Percentiles rank a stretch among this genome's conserved stretches.
Conservation (phyloP, 305 asterid species). For the Fraxinus latifolia region DNA sequence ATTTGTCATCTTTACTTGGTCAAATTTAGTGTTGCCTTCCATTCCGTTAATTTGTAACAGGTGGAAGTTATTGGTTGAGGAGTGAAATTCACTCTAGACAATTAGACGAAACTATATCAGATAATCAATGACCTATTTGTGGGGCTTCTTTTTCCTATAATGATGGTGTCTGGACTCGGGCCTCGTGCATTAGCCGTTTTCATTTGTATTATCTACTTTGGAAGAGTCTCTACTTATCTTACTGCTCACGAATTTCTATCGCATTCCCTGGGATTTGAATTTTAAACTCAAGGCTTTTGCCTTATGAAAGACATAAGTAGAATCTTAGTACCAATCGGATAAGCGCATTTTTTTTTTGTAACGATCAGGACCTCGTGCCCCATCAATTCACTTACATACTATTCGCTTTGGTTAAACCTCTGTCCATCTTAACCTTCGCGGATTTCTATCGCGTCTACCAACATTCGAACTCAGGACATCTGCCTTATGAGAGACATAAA, state of each 20-base stretch:
- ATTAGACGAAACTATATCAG: not conserved
- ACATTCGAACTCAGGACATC: not conserved
- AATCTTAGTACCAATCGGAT: not conserved
- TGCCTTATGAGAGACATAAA: not conserved
- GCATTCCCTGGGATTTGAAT: not conserved
- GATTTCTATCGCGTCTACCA: not conserved
- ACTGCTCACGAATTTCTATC: not conserved
- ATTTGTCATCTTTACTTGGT: not conserved
- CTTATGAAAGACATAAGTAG: not conserved
- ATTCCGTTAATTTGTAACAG: not conserved
- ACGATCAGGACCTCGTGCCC: not conserved
- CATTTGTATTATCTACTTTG: not conserved
- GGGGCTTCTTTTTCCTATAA: not conserved
- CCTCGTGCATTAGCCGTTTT: not conserved
- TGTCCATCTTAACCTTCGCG: not conserved
- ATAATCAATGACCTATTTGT: not conserved
- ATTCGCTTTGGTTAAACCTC: not conserved
- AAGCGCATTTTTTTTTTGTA: not conserved
- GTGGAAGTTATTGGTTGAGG: not conserved
- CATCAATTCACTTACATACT: not conserved
- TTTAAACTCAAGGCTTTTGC: not conserved
- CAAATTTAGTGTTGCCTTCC: not conserved
- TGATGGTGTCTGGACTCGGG: not conserved
- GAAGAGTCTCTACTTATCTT: not conserved
- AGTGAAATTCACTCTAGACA: not conserved